phyloP scores from a whole-genome alignment of 2,329 filamentous ascomycete species.

The Ceratocystis huliohia region DNA sequence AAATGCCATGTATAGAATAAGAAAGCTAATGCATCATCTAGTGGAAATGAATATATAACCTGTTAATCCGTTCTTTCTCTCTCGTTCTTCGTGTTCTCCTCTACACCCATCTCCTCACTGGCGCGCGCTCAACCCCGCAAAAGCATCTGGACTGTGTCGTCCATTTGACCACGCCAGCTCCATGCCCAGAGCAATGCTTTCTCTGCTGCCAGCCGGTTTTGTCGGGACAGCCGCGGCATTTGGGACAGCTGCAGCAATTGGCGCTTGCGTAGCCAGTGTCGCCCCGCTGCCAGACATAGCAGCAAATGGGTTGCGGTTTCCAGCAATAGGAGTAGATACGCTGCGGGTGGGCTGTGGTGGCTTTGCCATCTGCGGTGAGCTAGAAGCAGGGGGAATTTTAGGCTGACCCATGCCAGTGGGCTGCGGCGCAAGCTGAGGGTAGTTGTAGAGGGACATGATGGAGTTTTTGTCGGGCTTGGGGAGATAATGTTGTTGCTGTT shows the following conservation, averaged over 20 bases:
- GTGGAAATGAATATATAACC: background rate
- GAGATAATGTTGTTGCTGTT: constrained; percentile 27
- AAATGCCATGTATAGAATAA: background rate
- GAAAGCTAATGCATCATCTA: constrained; percentile 3
- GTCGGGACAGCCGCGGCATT: constrained; percentile 30
- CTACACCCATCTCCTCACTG: constrained; percentile 26
- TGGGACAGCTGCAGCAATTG: constrained; percentile 22
- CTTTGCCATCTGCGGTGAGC: constrained; percentile 24
- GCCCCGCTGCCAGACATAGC: constrained; percentile 25
- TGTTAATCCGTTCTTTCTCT: background rate
- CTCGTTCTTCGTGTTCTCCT: background rate
- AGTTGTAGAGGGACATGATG: constrained; percentile 63
- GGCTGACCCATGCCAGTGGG: constrained; percentile 14
- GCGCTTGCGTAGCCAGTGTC: constrained; percentile 24
- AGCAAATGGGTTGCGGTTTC: constrained; percentile 46
- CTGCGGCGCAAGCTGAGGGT: constrained; percentile 29
- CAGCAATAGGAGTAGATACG: constrained; percentile 29
- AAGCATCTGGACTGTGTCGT: constrained; percentile 66
- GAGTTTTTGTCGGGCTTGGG: constrained; percentile 54
- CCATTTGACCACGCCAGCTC: constrained; percentile 55
- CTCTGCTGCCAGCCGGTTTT: constrained; percentile 40
- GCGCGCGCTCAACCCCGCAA: constrained; percentile 58
- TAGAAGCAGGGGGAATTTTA: constrained; percentile 18
- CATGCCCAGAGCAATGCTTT: constrained; percentile 56
- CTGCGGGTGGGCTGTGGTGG: constrained; percentile 24